Conservation (phyloP, 805 yeast species). For the Jamesozyma hellenica region DNA sequence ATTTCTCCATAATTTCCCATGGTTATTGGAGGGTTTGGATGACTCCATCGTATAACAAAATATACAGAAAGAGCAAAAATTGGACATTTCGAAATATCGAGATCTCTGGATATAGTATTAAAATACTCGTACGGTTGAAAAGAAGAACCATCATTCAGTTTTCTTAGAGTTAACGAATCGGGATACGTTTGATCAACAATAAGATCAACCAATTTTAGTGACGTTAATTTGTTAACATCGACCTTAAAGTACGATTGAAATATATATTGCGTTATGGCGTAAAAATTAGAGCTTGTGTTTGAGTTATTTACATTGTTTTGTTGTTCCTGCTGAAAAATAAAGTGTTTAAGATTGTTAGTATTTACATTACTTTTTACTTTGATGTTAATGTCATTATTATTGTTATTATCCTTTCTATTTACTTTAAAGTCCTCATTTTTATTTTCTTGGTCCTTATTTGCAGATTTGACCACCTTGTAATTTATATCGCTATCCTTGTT, state of each 20-base stretch:
- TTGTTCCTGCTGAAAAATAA: constrained; percentile 11
- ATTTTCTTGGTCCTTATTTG: background rate
- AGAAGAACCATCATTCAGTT: constrained; percentile 17
- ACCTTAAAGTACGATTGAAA: constrained; percentile 26
- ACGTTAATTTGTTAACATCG: constrained; percentile 10
- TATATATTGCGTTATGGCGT: constrained; percentile 24
- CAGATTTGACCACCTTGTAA: background rate
- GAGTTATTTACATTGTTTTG: constrained; percentile 10
- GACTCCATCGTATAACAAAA: constrained; percentile 25
- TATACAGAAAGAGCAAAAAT: constrained; percentile 26
- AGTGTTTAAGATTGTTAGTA: constrained; percentile 7
- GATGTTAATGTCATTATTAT: background rate
- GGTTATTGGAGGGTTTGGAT: constrained; percentile 19
- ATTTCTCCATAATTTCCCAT: constrained; percentile 17
- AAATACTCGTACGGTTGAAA: constrained; percentile 23
- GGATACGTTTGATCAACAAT: constrained; percentile 30
- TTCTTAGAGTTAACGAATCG: constrained; percentile 27
- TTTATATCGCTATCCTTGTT: background rate
- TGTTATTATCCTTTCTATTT: background rate
- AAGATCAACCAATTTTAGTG: constrained; percentile 22
- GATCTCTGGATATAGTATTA: constrained; percentile 27
- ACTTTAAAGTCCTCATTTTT: background rate
- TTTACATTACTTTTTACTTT: background rate
- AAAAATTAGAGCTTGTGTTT: constrained; percentile 17
- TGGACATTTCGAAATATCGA: constrained; percentile 27